Conservation (phyloP, 2,329 filamentous ascomycete species). For the Elsinoe fawcettii region DNA sequence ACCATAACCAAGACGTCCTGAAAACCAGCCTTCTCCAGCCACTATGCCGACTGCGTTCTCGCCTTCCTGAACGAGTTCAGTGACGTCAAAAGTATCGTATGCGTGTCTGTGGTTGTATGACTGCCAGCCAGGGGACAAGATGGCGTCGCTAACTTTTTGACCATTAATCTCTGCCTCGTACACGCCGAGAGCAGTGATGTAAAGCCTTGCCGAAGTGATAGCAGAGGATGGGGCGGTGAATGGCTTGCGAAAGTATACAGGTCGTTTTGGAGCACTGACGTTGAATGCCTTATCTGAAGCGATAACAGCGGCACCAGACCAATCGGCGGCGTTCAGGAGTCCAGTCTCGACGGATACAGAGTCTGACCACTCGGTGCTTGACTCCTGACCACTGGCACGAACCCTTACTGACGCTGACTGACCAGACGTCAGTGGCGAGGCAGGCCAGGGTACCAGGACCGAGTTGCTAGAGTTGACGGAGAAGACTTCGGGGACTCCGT, state of each 20-base stretch:
- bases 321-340: background rate
- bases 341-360: background rate
- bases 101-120: slow-evolving; percentile 44
- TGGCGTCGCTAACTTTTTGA: slow-evolving; percentile 25
- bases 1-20: slow-evolving; percentile 33
- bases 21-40: slow-evolving; percentile 46
- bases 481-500: slow-evolving; percentile 1
- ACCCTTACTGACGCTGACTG: slow-evolving; percentile 14
- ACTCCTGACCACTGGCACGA: background rate
- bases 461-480: slow-evolving; percentile 2
- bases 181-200: slow-evolving; percentile 41
- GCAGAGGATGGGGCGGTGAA: too few relatives aligned
- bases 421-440: background rate
- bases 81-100: slow-evolving; percentile 50
- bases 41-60: slow-evolving; percentile 37
- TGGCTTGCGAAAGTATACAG: slow-evolving; percentile 31
- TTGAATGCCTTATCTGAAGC: background rate
- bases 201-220: slow-evolving; percentile 33
- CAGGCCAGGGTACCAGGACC: slow-evolving; percentile 17
- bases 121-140: slow-evolving; percentile 46
- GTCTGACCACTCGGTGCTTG: slow-evolving; percentile 11
- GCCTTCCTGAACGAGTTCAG: slow-evolving; percentile 29
- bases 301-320: slow-evolving; percentile 12
- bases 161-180: slow-evolving; percentile 46
- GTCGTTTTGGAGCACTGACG: background rate